These are phyloP conservation scores for Ilex paraguariensis DNA, from an alignment of 305 asterid species.

Conservation along the genomic window DNA sequence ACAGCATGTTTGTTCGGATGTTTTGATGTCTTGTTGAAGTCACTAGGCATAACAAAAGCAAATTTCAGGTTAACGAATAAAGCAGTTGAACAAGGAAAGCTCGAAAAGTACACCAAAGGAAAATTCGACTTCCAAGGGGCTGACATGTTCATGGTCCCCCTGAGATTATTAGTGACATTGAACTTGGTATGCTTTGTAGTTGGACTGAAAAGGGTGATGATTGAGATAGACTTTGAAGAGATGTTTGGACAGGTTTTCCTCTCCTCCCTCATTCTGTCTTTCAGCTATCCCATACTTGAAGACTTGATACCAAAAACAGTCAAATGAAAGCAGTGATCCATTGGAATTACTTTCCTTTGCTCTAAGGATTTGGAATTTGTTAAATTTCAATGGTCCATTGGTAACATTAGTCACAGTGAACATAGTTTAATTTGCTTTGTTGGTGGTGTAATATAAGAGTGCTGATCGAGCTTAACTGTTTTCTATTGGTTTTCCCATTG, in stretches of 20 bases:
- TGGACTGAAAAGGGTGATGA: slow-evolving; percentile 45
- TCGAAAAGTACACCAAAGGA: slow-evolving; percentile 53
- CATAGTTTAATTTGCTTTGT: too few relatives aligned
- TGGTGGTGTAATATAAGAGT: too few relatives aligned
- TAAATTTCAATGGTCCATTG: too few relatives aligned
- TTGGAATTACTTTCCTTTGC: neutral
- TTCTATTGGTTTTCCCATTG: too few relatives aligned
- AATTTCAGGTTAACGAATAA: slow-evolving; percentile 62
- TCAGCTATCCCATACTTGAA: slow-evolving; percentile 63
- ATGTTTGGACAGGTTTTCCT: slow-evolving; percentile 70
- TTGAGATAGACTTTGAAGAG: slow-evolving; percentile 30
- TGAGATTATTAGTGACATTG: slow-evolving; percentile 54
- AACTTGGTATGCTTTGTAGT: slow-evolving; percentile 50
- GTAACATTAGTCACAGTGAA: too few relatives aligned
- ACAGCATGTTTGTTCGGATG: slow-evolving; percentile 62
- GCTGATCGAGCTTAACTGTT: too few relatives aligned
- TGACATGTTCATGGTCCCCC: slow-evolving; percentile 59
- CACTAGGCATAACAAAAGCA: slow-evolving; percentile 40
- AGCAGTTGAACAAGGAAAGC: slow-evolving; percentile 51
- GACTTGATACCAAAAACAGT: slow-evolving; percentile 46
- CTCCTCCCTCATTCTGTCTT: slow-evolving; percentile 43
- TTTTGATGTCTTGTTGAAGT: slow-evolving; percentile 40
- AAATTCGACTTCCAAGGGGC: slow-evolving; percentile 67
- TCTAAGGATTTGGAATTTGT: too few relatives aligned
- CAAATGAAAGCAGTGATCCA: slow-evolving; percentile 19